Evolutionary conservation across 305 asterid species (phyloP).

Genomic region (Salvia sclarea): DNA sequence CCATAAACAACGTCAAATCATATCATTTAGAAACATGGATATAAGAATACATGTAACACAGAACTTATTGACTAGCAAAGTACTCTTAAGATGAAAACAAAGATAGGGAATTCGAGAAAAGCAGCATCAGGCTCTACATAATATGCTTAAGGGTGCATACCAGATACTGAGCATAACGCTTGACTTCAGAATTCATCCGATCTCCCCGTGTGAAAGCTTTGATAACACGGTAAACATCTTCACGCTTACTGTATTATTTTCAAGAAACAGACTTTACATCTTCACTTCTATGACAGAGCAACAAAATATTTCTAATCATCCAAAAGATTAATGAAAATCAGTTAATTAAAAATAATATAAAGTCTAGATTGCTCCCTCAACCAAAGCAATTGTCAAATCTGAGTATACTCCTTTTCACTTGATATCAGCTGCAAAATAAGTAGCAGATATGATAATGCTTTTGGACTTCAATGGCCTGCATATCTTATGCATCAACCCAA

Average conservation of each 20-base stretch:
- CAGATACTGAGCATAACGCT: conserved; percentile 65
- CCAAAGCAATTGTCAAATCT: conserved; percentile 17
- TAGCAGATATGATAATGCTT: background rate
- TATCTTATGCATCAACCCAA: background rate
- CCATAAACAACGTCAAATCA: conserved; percentile 15
- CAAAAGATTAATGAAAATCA: conserved; percentile 8
- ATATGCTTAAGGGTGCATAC: conserved; percentile 51
- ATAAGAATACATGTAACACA: background rate
- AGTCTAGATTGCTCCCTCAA: conserved; percentile 10
- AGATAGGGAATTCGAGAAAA: conserved; percentile 31
- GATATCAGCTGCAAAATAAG: background rate
- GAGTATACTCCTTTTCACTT: conserved; percentile 3
- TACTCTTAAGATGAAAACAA: conserved; percentile 13
- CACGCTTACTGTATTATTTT: conserved; percentile 69
- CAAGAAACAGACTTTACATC: conserved; percentile 22
- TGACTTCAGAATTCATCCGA: conserved; percentile 64
- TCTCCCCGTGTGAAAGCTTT: conserved; percentile 75
- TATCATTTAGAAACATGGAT: background rate
- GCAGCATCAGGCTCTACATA: conserved; percentile 10
- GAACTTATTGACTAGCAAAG: conserved; percentile 15
- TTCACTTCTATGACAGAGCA: conserved; percentile 18
- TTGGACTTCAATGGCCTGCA: background rate
- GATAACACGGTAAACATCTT: conserved; percentile 87
- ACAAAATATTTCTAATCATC: conserved; percentile 12
- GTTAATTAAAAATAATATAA: background rate